Evolutionary conservation across 2,329 filamentous ascomycete genomes (phyloP).

Genomic region (Aspergillus spinulosporus): DNA sequence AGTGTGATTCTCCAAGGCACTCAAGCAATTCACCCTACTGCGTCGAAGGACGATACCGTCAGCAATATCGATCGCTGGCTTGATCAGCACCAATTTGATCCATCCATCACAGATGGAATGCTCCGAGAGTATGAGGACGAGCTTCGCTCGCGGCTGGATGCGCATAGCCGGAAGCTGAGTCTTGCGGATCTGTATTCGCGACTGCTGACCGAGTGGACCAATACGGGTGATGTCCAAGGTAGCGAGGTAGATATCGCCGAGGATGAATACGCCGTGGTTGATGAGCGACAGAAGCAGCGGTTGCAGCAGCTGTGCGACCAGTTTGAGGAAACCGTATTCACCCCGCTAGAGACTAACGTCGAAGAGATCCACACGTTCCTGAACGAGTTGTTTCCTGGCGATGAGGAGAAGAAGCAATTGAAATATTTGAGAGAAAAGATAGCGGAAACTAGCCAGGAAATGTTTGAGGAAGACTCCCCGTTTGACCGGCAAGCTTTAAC

Average conservation of each 20-base stretch:
- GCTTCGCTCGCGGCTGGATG: constrained; percentile 36
- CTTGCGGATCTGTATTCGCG: constrained; percentile 33
- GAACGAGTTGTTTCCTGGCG: constrained; percentile 31
- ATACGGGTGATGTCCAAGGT: constrained; percentile 8
- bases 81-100: constrained; percentile 40
- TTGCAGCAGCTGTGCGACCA: constrained; percentile 41
- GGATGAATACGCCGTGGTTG: constrained; percentile 24
- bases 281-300: constrained; percentile 38
- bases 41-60: constrained; percentile 18
- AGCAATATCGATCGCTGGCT: constrained; percentile 39
- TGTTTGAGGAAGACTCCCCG: constrained; percentile 27
- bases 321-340: constrained; percentile 43
- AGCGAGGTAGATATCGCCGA: constrained; percentile 16
- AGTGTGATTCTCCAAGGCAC: constrained; percentile 13
- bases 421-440: constrained; percentile 1
- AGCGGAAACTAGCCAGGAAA: not conserved
- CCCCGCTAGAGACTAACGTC: constrained; percentile 37
- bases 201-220: constrained; percentile 45
- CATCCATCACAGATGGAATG: constrained; percentile 36
- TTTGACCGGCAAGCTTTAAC: constrained; percentile 35
- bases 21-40: constrained; percentile 19
- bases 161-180: constrained; percentile 39
- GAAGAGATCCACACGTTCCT: constrained; percentile 35
- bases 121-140: constrained; percentile 34
- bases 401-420: constrained; percentile 21